Evolutionary conservation across 805 yeast species (phyloP), one percentile per base, ranked within the genome.

Genomic region (Hermanozyma aechmeae): DNA sequence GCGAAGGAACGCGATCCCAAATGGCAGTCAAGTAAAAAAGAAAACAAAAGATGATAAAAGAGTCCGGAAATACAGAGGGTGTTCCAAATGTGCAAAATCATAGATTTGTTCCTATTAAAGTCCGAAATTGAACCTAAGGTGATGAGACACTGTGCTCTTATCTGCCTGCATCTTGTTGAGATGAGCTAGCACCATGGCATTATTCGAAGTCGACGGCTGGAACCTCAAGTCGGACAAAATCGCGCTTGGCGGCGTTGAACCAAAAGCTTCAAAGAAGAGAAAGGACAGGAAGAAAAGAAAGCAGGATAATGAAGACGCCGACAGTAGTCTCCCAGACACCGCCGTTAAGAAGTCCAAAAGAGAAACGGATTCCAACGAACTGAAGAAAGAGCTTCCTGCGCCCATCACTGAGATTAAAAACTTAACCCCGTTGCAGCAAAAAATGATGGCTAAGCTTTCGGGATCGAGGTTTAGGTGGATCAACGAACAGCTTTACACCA

Each of bases 401-500:
- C 38, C 48, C 4, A 30, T 31, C 16, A 40, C 45, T 9, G 35
- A 30, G 3, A 29, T 34, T 23, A 46, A 53, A 21, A 73, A 76
- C 26, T 57, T 87, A 30, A 84, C 96, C 0, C 93, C 95, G 12
- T 58, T 87, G 38, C 99, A 92, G 56, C 82, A 81, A 46, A 92
- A 92, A 49, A 89, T 92, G 97, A 75, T 85, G 77, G 85, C 83
- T 26, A 92, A 92, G 51, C 68, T 92, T 24, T 75, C 93, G 2
- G 99, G 99, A 0, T 85, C 97, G 1, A 65, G 98, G 43, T 92
- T 92, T 60, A 70, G 99, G 53, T 92, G 97, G 97, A 92, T 92
- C 50, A 92, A 92, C 51, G 98, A 92, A 56, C 94, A 89, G 50
- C 62, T 92, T n/a, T 92, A 92, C 50, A 92, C 97, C 1, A 78